Conservation (phyloP, 2,329 filamentous ascomycete genomes). For the Epichloe brachyelytri region DNA sequence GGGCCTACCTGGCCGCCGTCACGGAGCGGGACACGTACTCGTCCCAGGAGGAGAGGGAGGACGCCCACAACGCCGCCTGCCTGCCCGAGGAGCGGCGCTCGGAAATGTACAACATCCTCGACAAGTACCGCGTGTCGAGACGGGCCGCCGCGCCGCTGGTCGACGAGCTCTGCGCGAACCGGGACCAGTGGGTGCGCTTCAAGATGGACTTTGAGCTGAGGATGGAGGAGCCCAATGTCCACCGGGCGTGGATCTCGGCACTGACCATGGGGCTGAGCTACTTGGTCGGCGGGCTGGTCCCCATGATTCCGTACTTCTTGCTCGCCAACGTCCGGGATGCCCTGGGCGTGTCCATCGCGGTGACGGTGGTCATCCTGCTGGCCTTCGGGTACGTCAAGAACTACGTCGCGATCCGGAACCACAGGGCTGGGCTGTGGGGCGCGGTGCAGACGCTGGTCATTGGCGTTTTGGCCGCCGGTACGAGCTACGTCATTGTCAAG, state of each 20-base stretch:
- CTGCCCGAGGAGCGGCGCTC: conserved; percentile 31
- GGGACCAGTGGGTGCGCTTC: conserved; percentile 39
- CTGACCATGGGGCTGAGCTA: conserved; percentile 56
- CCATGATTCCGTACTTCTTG: conserved; percentile 57
- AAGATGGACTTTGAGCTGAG: conserved; percentile 47
- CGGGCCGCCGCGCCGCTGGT: conserved; percentile 32
- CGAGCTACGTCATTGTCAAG: conserved; percentile 50
- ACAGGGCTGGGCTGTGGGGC: conserved; percentile 38
- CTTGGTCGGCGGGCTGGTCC: conserved; percentile 58
- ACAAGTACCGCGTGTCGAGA: conserved; percentile 34
- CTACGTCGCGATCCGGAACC: conserved; percentile 36
- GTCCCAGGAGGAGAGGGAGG: conserved; percentile 33
- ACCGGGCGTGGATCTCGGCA: conserved; percentile 41
- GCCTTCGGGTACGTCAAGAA: conserved; percentile 55
- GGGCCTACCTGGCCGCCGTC: conserved; percentile 56
- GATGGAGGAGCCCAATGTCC: conserved; percentile 30
- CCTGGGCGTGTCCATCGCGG: conserved; percentile 43
- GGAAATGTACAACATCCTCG: conserved; percentile 36
- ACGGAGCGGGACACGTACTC: conserved; percentile 41
- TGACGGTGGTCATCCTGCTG: conserved; percentile 49
- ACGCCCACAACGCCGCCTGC: conserved; percentile 26
- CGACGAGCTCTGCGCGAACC: conserved; percentile 33
- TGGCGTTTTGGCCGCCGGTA: conserved; percentile 51
- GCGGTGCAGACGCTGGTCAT: conserved; percentile 52
- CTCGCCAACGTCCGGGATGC: conserved; percentile 31